Evolutionary conservation across 2,329 filamentous ascomycete genomes (phyloP).

Genomic region (Ophiostoma himal-ulmi): DNA sequence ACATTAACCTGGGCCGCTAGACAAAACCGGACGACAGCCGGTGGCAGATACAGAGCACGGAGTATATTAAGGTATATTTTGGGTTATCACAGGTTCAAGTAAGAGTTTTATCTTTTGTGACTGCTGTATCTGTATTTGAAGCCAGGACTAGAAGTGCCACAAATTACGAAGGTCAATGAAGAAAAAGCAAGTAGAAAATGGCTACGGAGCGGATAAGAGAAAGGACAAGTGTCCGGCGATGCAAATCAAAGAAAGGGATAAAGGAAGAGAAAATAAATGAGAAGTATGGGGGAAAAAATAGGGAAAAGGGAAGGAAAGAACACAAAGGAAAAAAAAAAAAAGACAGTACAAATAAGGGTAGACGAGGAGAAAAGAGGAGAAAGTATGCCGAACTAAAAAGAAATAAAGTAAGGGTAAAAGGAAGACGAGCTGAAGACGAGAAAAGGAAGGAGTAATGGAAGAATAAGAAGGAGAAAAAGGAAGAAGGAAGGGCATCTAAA

Average conservation of each 20-base stretch:
- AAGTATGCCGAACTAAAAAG: background rate
- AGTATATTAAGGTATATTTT: background rate
- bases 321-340: background rate
- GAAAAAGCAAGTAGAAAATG: constrained; percentile 2
- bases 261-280: background rate
- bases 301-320: background rate
- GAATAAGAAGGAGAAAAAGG: background rate
- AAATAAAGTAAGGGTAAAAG: background rate
- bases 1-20: constrained; percentile 1
- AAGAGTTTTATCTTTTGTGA: background rate
- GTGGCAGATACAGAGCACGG: background rate
- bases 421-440: background rate
- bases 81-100: background rate
- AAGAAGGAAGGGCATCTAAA: background rate
- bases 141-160: background rate
- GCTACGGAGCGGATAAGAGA: background rate
- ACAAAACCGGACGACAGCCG: background rate
- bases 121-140: background rate
- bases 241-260: background rate
- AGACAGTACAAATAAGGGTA: background rate
- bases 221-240: background rate
- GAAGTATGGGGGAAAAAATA: background rate
- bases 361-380: background rate
- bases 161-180: constrained; percentile 3
- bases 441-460: background rate